phyloP scores from a whole-genome alignment of 2,329 filamentous ascomycete species.

The Scopulariopsis brevicaulis region DNA sequence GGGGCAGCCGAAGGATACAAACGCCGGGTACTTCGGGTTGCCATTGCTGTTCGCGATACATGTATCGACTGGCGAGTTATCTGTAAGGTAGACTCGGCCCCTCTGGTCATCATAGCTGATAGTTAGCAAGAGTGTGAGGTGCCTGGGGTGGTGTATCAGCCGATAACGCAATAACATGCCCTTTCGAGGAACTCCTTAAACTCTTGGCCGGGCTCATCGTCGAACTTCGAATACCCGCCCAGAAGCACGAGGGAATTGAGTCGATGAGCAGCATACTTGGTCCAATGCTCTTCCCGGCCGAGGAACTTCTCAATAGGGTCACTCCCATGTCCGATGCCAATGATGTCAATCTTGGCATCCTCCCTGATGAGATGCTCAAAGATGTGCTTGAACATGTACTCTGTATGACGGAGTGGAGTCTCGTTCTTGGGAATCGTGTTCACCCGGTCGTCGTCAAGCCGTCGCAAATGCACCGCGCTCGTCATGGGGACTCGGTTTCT shows the following conservation, averaged over 20 bases:
- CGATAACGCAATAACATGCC: conserved; percentile 21
- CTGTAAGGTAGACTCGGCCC: conserved; percentile 49
- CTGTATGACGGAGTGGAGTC: conserved; percentile 47
- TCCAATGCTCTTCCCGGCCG: conserved; percentile 40
- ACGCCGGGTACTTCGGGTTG: conserved; percentile 24
- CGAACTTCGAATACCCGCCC: conserved; percentile 29
- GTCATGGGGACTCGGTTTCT: conserved; percentile 49
- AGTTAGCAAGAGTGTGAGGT: too few species aligned
- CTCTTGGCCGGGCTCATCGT: conserved; percentile 25
- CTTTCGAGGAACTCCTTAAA: conserved; percentile 39
- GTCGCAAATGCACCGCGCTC: conserved; percentile 48
- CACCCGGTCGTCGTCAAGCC: conserved; percentile 34
- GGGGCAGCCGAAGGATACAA: conserved; percentile 46
- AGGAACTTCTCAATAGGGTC: conserved; percentile 47
- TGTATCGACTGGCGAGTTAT: conserved; percentile 34
- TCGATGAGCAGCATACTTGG: conserved; percentile 23
- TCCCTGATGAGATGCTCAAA: conserved; percentile 34
- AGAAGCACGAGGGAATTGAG: conserved; percentile 38
- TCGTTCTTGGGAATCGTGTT: conserved; percentile 55
- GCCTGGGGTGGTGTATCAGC: background rate
- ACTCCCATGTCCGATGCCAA: conserved; percentile 60
- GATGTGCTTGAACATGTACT: conserved; percentile 54
- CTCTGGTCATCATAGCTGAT: conserved; percentile 24
- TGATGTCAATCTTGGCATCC: conserved; percentile 51
- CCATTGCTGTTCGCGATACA: conserved; percentile 41